Evolutionary conservation across 805 yeast species (phyloP), one percentile per base, ranked within the genome.

Genomic region (Yarrowia sp.): DNA sequence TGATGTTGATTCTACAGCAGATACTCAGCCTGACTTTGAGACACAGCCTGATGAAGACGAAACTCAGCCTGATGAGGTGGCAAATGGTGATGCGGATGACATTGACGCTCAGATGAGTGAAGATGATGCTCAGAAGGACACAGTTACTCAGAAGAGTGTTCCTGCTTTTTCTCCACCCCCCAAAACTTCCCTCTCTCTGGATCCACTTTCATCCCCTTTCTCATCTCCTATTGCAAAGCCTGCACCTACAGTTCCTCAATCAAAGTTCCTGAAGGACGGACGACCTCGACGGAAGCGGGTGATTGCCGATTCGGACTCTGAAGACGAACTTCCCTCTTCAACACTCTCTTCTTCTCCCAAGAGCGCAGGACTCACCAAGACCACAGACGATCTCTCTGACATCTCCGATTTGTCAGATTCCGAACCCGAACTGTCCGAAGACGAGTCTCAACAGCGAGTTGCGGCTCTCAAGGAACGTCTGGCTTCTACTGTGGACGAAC

Each of bases 261-360:
- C 32, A 26, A 26, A 26, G 32, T 26, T 26, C 7, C 32, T 26
- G 32, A 26, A 26, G 32, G 32, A 26, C 32, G 32, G 32, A 1
- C 32, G 64, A 56, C 64, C 40, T 3, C 19, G 40, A 53, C 9
- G 59, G 40, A 56, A 56, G 26, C 41, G 65, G 8, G 52, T 59
- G 14, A 59, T 59, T 45, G 65, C 52, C 7, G 65, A 59, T 35
- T 59, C 65, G 32, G 65, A 59, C 42, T 59, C 65, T 8, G 65
- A 59, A n/a, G 45, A 43, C n/a, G 52, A 59, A 2, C 19, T 56
- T 7, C 15, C 26, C 3, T n/a, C 43, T 3, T 53, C 59, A 0
- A 5, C 19, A 5, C 8, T 52, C 7, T 5, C 12, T 0, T 14
- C 59, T 16, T 12, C 19, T 14, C 48, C 48, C 8, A 9, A n/a